Evolutionary conservation across 768 basidiomycete species (phyloP).

Genomic region (Auriscalpium orientale): DNA sequence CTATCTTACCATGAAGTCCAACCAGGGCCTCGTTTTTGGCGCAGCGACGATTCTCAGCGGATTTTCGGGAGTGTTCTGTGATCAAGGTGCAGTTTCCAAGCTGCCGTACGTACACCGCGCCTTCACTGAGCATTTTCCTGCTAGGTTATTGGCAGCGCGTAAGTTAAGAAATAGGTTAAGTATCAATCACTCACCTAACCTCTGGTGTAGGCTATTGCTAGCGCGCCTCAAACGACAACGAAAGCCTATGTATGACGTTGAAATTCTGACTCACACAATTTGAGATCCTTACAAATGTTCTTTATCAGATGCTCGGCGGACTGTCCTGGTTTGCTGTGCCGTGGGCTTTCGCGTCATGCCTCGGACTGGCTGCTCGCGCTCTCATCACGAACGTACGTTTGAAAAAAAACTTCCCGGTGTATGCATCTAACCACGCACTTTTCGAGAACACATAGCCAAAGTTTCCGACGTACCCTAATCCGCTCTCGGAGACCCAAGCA

Average conservation of each 20-base stretch:
- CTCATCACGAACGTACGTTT: constrained; percentile 24
- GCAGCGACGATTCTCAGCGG: constrained; percentile 32
- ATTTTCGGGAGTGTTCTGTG: constrained; percentile 42
- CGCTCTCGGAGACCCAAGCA: constrained; percentile 29
- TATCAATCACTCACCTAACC: background rate
- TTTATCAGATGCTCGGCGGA: constrained; percentile 43
- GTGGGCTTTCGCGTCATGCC: constrained; percentile 40
- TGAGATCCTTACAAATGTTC: no score
- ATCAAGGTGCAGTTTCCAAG: constrained; percentile 31
- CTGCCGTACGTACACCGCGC: background rate
- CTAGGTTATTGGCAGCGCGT: constrained; percentile 48
- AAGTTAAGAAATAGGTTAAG: background rate
- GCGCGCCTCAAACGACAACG: constrained; percentile 41
- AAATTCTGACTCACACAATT: no score
- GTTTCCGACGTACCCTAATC: constrained; percentile 47
- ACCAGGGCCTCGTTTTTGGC: constrained; percentile 36
- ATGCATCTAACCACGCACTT: background rate
- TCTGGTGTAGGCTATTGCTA: constrained; percentile 37
- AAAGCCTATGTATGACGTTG: constrained; percentile 37
- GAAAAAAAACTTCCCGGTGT: background rate
- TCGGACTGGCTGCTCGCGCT: constrained; percentile 36
- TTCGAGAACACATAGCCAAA: constrained; percentile 33
- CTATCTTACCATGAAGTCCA: constrained; percentile 50
- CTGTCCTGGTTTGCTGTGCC: constrained; percentile 53
- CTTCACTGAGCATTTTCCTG: background rate